phyloP scores from a whole-genome alignment of 768 basidiomycete genomes.

The Polyporus arcularius region DNA sequence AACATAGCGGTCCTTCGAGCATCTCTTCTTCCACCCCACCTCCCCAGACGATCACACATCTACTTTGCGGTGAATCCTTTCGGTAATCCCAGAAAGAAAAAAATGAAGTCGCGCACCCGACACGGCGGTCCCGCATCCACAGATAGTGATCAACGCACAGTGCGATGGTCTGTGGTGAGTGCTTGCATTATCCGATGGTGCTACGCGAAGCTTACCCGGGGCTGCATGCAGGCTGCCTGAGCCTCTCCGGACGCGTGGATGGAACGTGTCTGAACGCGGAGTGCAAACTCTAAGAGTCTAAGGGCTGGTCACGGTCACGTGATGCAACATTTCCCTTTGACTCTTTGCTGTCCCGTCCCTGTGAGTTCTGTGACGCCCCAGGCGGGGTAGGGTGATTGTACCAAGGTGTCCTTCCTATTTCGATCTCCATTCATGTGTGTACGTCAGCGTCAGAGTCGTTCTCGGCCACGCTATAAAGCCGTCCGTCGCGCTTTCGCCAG shows the following conservation, averaged over 20 bases:
- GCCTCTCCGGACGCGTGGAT: background rate
- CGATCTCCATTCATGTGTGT: constrained; percentile 15
- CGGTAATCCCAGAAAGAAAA: background rate
- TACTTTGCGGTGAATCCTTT: background rate
- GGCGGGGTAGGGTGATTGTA: constrained; percentile 8
- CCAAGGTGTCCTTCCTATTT: background rate
- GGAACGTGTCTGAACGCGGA: background rate
- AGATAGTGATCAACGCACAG: background rate
- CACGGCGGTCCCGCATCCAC: background rate
- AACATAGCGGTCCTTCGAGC: too few species aligned
- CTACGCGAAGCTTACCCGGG: background rate
- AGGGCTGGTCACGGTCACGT: constrained; percentile 1
- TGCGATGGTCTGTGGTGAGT: constrained; percentile 4
- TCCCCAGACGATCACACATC: background rate
- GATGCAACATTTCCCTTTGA: background rate
- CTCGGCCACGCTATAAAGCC: constrained; percentile 7
- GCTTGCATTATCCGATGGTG: constrained; percentile 2
- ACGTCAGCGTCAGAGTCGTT: constrained; percentile 2
- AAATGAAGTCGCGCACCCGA: background rate
- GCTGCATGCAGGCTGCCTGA: background rate
- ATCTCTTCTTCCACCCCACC: too few species aligned
- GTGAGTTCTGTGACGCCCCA: constrained; percentile 3
- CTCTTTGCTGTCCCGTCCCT: background rate
- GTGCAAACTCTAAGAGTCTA: background rate
- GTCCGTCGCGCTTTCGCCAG: background rate